phyloP scores from a whole-genome alignment of 495 filamentous ascomycete genomes.

The Hypoxylon crocopeplum region DNA sequence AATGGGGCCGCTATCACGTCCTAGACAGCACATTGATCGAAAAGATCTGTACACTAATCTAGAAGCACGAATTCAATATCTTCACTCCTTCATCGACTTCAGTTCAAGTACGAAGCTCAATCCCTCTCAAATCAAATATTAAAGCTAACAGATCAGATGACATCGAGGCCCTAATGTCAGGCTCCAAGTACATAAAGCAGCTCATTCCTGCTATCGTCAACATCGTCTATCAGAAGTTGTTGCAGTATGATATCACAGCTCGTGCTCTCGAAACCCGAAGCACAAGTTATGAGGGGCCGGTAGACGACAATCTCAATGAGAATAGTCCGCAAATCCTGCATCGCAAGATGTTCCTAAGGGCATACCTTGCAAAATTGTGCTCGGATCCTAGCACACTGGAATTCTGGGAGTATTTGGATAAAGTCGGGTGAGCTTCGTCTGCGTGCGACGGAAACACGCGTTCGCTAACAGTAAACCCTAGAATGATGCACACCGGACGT shows the following conservation, averaged over 20 bases:
- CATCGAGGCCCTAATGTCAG: slow-evolving; percentile 68
- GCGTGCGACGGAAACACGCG: not conserved
- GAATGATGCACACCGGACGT: slow-evolving; percentile 73
- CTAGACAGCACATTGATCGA: slow-evolving; percentile 69
- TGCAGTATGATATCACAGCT: slow-evolving; percentile 78
- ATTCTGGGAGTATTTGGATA: slow-evolving; percentile 81
- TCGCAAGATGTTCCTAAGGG: slow-evolving; percentile 77
- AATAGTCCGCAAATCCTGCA: slow-evolving; percentile 74
- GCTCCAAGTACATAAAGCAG: slow-evolving; percentile 74
- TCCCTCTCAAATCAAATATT: not conserved
- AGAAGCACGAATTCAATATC: slow-evolving; percentile 70
- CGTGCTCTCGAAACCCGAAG: slow-evolving; percentile 70
- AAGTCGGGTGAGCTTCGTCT: slow-evolving; percentile 62
- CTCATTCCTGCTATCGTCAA: slow-evolving; percentile 75
- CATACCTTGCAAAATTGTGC: slow-evolving; percentile 72
- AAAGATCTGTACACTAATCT: slow-evolving; percentile 72
- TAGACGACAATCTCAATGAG: slow-evolving; percentile 67
- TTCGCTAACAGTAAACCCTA: slow-evolving; percentile 24
- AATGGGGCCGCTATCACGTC: slow-evolving; percentile 34
- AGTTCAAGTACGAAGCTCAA: slow-evolving; percentile 59
- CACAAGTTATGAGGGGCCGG: slow-evolving; percentile 66
- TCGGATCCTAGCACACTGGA: slow-evolving; percentile 74
- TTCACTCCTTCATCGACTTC: slow-evolving; percentile 77
- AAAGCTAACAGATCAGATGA: slow-evolving; percentile 52
- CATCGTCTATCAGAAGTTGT: slow-evolving; percentile 79